Conservation (phyloP, 257 asterid genomes). For the Orobanche coerulescens region DNA sequence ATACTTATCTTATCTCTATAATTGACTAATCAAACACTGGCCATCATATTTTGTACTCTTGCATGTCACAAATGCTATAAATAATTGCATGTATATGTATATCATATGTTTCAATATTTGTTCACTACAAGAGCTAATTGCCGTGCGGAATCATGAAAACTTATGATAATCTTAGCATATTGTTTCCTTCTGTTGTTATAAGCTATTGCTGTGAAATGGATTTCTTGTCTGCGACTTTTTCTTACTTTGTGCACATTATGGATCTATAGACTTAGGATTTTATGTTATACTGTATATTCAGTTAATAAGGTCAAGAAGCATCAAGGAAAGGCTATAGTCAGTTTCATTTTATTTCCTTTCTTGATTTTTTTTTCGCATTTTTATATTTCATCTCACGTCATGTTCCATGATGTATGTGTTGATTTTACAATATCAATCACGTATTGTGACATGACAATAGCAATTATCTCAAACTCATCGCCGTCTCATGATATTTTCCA, state of each 20-base stretch:
- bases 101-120: background rate
- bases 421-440: too few relatives aligned
- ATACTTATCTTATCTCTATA: background rate
- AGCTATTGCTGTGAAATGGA: conserved; percentile 5
- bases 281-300: background rate
- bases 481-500: too few relatives aligned
- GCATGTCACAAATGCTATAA: background rate
- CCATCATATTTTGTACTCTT: background rate
- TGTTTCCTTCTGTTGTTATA: background rate
- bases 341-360: background rate
- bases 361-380: background rate
- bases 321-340: conserved; percentile 9
- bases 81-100: background rate
- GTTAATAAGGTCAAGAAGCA: background rate
- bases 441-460: too few relatives aligned
- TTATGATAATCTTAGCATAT: background rate
- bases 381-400: too few relatives aligned
- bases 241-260: background rate
- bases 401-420: too few relatives aligned
- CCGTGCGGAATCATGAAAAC: conserved; percentile 11
- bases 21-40: background rate
- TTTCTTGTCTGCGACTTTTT: background rate
- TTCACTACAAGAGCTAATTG: background rate
- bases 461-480: too few relatives aligned
- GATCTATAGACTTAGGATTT: background rate